A percentile compares a stretch with the other conserved stretches of the same genome.
These are phyloP conservation scores for Saccharomyces uvarum DNA, from an alignment of 1,139 yeast genomes.

Conservation along the genomic window DNA sequence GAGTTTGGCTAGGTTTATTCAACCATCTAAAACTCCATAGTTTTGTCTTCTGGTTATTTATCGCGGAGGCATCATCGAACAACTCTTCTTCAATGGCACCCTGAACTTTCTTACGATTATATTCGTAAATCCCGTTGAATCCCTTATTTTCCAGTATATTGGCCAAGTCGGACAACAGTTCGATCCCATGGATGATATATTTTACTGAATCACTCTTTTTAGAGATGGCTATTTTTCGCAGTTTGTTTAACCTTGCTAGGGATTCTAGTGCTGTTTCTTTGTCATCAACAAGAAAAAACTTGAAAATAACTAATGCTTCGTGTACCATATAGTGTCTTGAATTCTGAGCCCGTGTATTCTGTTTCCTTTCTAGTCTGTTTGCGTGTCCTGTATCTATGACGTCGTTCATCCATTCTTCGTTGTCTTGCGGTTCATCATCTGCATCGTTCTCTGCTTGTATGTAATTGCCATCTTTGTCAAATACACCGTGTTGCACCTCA, in stretches of 20 bases:
- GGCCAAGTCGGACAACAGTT: slow-evolving; percentile 17
- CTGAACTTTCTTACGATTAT: slow-evolving; percentile 11
- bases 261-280: slow-evolving; percentile 6
- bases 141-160: slow-evolving; percentile 24
- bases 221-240: slow-evolving; percentile 11
- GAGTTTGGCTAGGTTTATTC: slow-evolving; percentile 8
- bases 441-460: slow-evolving; percentile 5
- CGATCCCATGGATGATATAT: slow-evolving; percentile 16
- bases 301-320: slow-evolving; percentile 20
- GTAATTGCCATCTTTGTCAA: slow-evolving; percentile 24
- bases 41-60: slow-evolving; percentile 17
- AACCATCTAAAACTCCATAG: slow-evolving; percentile 29
- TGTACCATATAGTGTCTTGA: slow-evolving; percentile 15
- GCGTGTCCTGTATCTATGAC: not conserved
- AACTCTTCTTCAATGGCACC: slow-evolving; percentile 20
- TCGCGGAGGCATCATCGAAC: slow-evolving; percentile 6
- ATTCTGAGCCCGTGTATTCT: not conserved
- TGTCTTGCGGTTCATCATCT: slow-evolving; percentile 13
- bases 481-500: slow-evolving; percentile 19
- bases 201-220: not conserved
- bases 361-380: slow-evolving; percentile 1
- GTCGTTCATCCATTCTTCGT: slow-evolving; percentile 23
- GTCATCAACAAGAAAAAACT: slow-evolving; percentile 13
- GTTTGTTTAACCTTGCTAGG: slow-evolving; percentile 16
- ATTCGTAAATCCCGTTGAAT: slow-evolving; percentile 17